Evolutionary conservation across 306 rosid genomes (phyloP), one percentile per base, ranked within the genome.

Genomic region (Cyamopsis tetragonoloba): DNA sequence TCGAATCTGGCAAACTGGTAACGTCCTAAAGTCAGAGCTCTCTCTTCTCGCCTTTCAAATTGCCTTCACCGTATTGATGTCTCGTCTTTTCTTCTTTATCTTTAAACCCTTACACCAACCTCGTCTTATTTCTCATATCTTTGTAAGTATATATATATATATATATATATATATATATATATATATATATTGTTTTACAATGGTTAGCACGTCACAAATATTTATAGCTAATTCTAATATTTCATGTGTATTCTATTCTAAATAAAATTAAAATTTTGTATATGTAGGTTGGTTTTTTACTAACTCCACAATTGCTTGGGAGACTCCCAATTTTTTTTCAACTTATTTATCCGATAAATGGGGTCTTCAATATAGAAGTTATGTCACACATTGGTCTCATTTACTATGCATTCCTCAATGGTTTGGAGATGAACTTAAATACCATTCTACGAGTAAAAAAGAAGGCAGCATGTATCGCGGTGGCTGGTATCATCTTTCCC

Each of bases 381-480:
- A 0, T 64, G 2, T 2, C 75, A 37, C 14, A 74, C 60, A 0
- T 77, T 19, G 84, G 85, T 6, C 18, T 73, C 0, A 55, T 77
- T 1, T 83, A 5, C 78, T 70, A 77, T 12, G 50, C 74, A 5
- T 82, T 82, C 64, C 79, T 82, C 13, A 75, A 27, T 2, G 86
- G 84, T 3, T 42, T 75, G 50, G 79, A 79, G 59, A 79, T 72
- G 62, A 77, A 82, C 47, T 26, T 79, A 1, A 47, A 76, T 4
- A 69, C 56, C 48, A 57, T 79, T 47, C 15, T 79, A 2, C 44
- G 44, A 2, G 71, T 61, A 0, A 56, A 42, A 35, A 82, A 62
- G 57, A 75, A 76, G 23, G 74, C 69, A 2, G 54, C 59, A 44
- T 22, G 34, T 42, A 68, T 79, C 5, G 81, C 87, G 0, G 0